A percentile compares a stretch with the other conserved stretches of the same genome.
Evolutionary conservation across 2,329 filamentous ascomycete genomes (phyloP).

Genomic region (Xylariaceae sp.): DNA sequence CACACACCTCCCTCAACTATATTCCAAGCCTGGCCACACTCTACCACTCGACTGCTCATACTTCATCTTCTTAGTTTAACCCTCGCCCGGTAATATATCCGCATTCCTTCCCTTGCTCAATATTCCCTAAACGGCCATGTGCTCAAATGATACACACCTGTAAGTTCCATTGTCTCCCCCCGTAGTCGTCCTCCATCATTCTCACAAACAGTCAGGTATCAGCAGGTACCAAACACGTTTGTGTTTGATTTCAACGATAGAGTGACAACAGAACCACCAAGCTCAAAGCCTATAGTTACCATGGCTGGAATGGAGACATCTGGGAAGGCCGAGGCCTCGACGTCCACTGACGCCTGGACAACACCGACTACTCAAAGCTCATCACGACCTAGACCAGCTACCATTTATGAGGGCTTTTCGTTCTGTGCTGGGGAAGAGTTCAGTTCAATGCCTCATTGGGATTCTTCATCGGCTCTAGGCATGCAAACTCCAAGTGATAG

Average conservation of each 20-base stretch:
- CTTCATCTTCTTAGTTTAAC: slow-evolving; percentile 30
- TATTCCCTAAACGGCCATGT: slow-evolving; percentile 42
- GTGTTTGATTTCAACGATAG: slow-evolving; percentile 46
- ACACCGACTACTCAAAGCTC: slow-evolving; percentile 49
- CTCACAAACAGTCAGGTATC: slow-evolving; percentile 42
- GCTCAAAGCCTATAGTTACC: slow-evolving; percentile 41
- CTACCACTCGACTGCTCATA: too few relatives aligned
- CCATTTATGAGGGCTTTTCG: slow-evolving; percentile 59
- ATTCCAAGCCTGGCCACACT: too few relatives aligned
- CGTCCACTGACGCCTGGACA: slow-evolving; percentile 50
- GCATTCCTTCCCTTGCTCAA: slow-evolving; percentile 33
- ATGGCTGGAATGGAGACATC: slow-evolving; percentile 52
- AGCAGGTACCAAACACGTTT: slow-evolving; percentile 48
- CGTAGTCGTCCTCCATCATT: slow-evolving; percentile 13
- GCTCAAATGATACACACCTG: slow-evolving; percentile 49
- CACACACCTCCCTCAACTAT: too few relatives aligned
- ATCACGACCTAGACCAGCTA: slow-evolving; percentile 53
- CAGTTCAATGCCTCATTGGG: slow-evolving; percentile 52
- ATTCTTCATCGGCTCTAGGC: slow-evolving; percentile 47
- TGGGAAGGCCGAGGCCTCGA: slow-evolving; percentile 44
- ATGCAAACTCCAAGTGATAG: slow-evolving; percentile 50
- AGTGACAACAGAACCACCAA: slow-evolving; percentile 42
- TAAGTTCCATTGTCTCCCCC: slow-evolving; percentile 36
- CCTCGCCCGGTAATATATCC: slow-evolving; percentile 34
- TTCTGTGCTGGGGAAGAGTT: slow-evolving; percentile 55